phyloP scores from a whole-genome alignment of 768 basidiomycete species.

The Suillus luteus region DNA sequence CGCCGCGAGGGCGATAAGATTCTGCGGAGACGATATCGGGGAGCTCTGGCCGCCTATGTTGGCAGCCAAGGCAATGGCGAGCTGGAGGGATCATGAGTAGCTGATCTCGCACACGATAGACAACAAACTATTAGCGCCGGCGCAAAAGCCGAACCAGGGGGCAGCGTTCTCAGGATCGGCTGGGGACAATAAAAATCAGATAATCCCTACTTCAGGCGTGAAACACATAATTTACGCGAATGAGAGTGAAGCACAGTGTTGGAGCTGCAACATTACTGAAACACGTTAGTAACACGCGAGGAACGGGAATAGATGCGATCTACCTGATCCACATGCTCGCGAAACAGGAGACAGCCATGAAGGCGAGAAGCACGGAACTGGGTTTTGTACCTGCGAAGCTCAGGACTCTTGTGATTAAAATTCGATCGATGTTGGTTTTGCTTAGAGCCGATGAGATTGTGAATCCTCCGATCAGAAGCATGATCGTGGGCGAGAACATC shows the following conservation, averaged over 20 bases:
- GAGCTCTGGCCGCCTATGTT: slow-evolving; percentile 98
- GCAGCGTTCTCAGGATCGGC: slow-evolving; percentile 93
- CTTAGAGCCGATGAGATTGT: slow-evolving; percentile 95
- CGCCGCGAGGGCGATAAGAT: slow-evolving; percentile 84
- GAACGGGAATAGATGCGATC: slow-evolving; percentile 11
- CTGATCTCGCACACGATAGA: not conserved
- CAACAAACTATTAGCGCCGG: slow-evolving; percentile 86
- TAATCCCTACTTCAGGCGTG: not conserved
- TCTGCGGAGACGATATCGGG: slow-evolving; percentile 97
- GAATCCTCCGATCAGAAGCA: slow-evolving; percentile 97
- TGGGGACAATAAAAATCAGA: slow-evolving; percentile 34
- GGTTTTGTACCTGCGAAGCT: slow-evolving; percentile 89
- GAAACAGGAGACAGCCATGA: slow-evolving; percentile 97
- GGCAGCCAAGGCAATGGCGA: slow-evolving; percentile 96
- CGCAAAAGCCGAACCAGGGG: slow-evolving; percentile 82
- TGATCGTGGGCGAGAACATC: slow-evolving; percentile 98
- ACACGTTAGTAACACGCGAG: not conserved
- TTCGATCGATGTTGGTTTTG: slow-evolving; percentile 92
- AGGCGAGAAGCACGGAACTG: slow-evolving; percentile 82
- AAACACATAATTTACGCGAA: slow-evolving; percentile 61
- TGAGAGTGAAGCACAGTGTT: slow-evolving; percentile 93
- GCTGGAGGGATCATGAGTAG: slow-evolving; percentile 43
- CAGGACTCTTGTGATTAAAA: slow-evolving; percentile 88
- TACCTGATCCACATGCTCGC: slow-evolving; percentile 99
- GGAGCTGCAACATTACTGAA: slow-evolving; percentile 94